Percentiles rank a stretch among this genome's conserved stretches.
Evolutionary conservation across 1,284 basidiomycete genomes (phyloP).

Genomic region (Erythrobasidium hasegawianum): DNA sequence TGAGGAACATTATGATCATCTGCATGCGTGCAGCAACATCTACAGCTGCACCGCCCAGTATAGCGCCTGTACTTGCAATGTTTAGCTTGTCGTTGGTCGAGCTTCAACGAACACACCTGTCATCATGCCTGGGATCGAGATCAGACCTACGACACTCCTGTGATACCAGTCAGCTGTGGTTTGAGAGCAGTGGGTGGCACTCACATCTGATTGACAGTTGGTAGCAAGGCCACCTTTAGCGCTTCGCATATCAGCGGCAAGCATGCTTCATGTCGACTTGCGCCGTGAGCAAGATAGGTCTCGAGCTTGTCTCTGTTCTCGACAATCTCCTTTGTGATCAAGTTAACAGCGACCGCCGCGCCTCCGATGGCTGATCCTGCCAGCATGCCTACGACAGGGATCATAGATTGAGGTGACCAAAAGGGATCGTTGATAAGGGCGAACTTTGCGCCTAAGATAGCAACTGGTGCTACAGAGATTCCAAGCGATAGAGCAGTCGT

Average conservation of each 20-base stretch:
- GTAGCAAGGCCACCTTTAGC: constrained; percentile 68
- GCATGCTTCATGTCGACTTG: constrained; percentile 70
- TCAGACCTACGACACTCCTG: constrained; percentile 57
- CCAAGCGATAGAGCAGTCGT: constrained; percentile 2
- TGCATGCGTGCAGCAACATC: constrained; percentile 65
- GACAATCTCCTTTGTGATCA: constrained; percentile 59
- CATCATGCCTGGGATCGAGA: constrained; percentile 68
- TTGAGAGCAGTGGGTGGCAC: too few relatives aligned
- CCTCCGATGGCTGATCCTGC: constrained; percentile 60
- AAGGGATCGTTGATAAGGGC: constrained; percentile 72
- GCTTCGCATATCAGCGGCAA: constrained; percentile 70
- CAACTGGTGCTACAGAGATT: constrained; percentile 60
- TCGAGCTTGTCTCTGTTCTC: constrained; percentile 79
- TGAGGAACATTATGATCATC: constrained; percentile 83
- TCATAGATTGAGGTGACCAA: constrained; percentile 60
- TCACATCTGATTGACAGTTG: constrained; percentile 78
- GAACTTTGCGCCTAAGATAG: constrained; percentile 68
- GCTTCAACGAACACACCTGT: constrained; percentile 59
- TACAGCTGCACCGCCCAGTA: constrained; percentile 77
- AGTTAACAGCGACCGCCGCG: constrained; percentile 64
- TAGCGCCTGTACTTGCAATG: constrained; percentile 52
- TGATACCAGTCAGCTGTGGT: background rate
- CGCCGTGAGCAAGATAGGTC: constrained; percentile 76
- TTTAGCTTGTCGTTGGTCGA: too few relatives aligned
- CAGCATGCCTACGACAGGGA: constrained; percentile 60